phyloP scores from a whole-genome alignment of 106 monocot genomes.

The Vanilla planifolia region DNA sequence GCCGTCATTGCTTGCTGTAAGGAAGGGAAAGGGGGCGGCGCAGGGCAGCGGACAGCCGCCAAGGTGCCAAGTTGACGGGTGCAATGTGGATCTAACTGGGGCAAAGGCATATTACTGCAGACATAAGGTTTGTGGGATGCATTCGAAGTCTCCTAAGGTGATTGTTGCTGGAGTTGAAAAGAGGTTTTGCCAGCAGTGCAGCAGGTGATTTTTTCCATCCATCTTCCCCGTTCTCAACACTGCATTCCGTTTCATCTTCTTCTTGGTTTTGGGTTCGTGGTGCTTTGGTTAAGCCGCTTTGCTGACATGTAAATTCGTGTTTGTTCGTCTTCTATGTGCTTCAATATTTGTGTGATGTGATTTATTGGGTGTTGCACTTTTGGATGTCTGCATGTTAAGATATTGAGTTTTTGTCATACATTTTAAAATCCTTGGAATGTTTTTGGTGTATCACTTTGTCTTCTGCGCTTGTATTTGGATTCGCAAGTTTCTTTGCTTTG shows the following conservation, averaged over 20 bases:
- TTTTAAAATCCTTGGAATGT: too few relatives aligned
- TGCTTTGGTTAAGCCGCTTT: too few relatives aligned
- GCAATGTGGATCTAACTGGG: slow-evolving; percentile 27
- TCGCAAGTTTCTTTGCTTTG: too few relatives aligned
- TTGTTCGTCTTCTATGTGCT: too few relatives aligned
- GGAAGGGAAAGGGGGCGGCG: slow-evolving; percentile 19
- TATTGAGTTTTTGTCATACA: too few relatives aligned
- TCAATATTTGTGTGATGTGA: too few relatives aligned
- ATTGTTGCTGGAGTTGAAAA: slow-evolving; percentile 30
- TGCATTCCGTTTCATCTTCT: background rate
- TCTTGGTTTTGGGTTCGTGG: background rate
- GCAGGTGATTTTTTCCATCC: slow-evolving; percentile 20
- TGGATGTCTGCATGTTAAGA: too few relatives aligned
- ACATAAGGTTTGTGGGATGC: slow-evolving; percentile 39
- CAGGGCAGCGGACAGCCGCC: slow-evolving; percentile 12
- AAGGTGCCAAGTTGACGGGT: slow-evolving; percentile 40
- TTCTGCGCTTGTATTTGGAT: too few relatives aligned
- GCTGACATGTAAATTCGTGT: too few relatives aligned
- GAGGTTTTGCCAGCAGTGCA: slow-evolving; percentile 45
- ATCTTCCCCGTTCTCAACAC: background rate
- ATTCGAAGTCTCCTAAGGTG: slow-evolving; percentile 32
- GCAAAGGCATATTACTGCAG: slow-evolving; percentile 31
- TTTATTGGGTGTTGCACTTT: too few relatives aligned
- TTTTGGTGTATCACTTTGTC: too few relatives aligned
- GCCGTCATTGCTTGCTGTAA: background rate